Base-by-base conservation (phyloP, 2,329 filamentous ascomycete genomes). In the Ophiocordyceps camponoti-saundersi region DNA sequence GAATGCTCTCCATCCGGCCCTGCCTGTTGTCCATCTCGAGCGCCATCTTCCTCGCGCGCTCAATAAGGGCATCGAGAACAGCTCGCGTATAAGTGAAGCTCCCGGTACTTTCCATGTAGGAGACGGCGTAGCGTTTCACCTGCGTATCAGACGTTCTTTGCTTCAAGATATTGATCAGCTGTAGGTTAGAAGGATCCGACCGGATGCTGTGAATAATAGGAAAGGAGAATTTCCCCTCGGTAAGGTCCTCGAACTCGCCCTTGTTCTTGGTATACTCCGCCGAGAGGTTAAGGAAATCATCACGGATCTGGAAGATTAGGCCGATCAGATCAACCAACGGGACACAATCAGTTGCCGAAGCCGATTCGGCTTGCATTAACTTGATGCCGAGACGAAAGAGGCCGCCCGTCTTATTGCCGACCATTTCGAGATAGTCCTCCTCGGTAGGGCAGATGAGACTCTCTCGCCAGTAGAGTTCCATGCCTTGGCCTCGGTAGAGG, bases 221-320 rank as follows among this genome's bases (percentile, higher is more conserved):
- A 61, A 95, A 95, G 23, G 83, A 90, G 69, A 95, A 95, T 72
- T 96, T 96, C 51, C 90, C 90, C 67, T 96, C 92, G 1, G 88
- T 95, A 55, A 96, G 67, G 64, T 96, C 92, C 68, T 96, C 90
- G 63, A 86, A 94, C 55, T 95, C 75, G 45, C 90, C 92, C 68
- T 96, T 96, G 64, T 94, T 90, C 53, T 82, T 71, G 39, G 80
- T 80, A 69, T 95, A 95, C 57, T 80, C 72, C n/a, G 72, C 76
- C 29, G 73, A 77, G 42, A 98, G 78, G 62, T 96, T 96, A 62
- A 88, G 79, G 67, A 95, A 94, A 72, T 98, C 92, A 68, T 90
- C 85, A 55, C 85, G 78, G 65, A 94, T 92, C 64, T 94, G 87
- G 71, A 88, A 94, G 61, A 92, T 79, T 47, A 90, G 77, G 30